phyloP scores from a whole-genome alignment of 139 green algal species.

The Nannochloris sp. region DNA sequence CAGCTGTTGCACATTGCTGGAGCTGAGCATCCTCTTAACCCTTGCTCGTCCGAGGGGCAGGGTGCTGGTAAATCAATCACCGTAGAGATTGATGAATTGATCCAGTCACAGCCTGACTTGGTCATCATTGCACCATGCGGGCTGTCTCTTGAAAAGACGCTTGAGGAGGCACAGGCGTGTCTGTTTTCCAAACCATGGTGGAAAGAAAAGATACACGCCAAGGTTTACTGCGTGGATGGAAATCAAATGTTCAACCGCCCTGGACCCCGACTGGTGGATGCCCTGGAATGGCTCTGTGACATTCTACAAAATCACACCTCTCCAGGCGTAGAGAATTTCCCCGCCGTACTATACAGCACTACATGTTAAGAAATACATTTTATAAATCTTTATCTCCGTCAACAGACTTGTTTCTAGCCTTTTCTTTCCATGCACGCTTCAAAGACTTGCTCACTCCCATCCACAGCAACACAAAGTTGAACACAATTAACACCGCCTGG shows the following conservation, averaged over 20 bases:
- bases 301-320: slow-evolving; percentile 44
- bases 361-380: slow-evolving; percentile 1
- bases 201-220: slow-evolving; percentile 53
- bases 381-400: not conserved
- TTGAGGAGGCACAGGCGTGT: slow-evolving; percentile 15
- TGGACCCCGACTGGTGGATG: slow-evolving; percentile 70
- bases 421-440: slow-evolving; percentile 1
- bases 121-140: slow-evolving; percentile 75
- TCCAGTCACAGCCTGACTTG: slow-evolving; percentile 54
- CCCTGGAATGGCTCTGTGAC: slow-evolving; percentile 70
- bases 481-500: slow-evolving; percentile 18
- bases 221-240: slow-evolving; percentile 72
- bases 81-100: slow-evolving; percentile 35
- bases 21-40: slow-evolving; percentile 62
- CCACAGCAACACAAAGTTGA: slow-evolving; percentile 26
- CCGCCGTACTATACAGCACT: slow-evolving; percentile 23
- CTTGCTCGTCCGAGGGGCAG: not conserved
- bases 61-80: slow-evolving; percentile 8
- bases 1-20: slow-evolving; percentile 76
- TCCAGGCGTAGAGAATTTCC: slow-evolving; percentile 30
- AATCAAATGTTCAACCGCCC: slow-evolving; percentile 79
- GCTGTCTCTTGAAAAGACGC: slow-evolving; percentile 38
- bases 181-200: slow-evolving; percentile 33
- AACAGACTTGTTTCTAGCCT: slow-evolving; percentile 1
- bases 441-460: slow-evolving; percentile 15